Conservation (phyloP, 2,329 filamentous ascomycete species). For the Epicoccum sorghinum region DNA sequence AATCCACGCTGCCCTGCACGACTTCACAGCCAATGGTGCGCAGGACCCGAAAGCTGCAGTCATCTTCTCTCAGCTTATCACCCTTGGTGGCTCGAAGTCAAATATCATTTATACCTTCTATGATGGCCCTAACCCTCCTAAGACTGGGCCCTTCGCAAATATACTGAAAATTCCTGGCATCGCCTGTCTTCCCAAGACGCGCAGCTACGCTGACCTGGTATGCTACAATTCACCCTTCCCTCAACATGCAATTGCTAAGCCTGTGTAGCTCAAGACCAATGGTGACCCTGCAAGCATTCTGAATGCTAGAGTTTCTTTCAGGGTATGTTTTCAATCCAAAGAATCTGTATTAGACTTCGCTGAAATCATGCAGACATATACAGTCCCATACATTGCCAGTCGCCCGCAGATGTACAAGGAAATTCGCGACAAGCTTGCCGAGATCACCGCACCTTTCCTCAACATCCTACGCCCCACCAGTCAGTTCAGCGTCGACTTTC, state of each 20-base stretch:
- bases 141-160: constrained; percentile 37
- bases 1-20: constrained; percentile 44
- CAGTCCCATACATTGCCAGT: constrained; percentile 31
- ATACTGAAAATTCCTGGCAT: constrained; percentile 39
- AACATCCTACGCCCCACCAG: constrained; percentile 17
- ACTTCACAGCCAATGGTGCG: constrained; percentile 36
- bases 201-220: constrained; percentile 44
- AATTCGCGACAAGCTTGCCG: constrained; percentile 39
- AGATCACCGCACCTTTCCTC: constrained; percentile 34
- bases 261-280: constrained; percentile 1
- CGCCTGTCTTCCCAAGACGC: constrained; percentile 27
- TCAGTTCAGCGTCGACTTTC: constrained; percentile 34
- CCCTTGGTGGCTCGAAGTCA: constrained; percentile 10
- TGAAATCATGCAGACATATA: constrained; percentile 29
- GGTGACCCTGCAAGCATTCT: not conserved
- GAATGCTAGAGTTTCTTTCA: constrained; percentile 1
- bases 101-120: constrained; percentile 32
- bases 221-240: not conserved
- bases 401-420: constrained; percentile 44
- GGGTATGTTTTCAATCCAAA: not conserved
- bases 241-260: not conserved
- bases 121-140: constrained; percentile 37
- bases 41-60: constrained; percentile 33
- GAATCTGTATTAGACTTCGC: not conserved
- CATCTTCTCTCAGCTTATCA: constrained; percentile 26